Percentiles rank a stretch among this genome's conserved stretches.
These are phyloP conservation scores for Acanthamoeba royreba DNA, from an alignment of 208 protist species.

Conservation along the genomic window DNA sequence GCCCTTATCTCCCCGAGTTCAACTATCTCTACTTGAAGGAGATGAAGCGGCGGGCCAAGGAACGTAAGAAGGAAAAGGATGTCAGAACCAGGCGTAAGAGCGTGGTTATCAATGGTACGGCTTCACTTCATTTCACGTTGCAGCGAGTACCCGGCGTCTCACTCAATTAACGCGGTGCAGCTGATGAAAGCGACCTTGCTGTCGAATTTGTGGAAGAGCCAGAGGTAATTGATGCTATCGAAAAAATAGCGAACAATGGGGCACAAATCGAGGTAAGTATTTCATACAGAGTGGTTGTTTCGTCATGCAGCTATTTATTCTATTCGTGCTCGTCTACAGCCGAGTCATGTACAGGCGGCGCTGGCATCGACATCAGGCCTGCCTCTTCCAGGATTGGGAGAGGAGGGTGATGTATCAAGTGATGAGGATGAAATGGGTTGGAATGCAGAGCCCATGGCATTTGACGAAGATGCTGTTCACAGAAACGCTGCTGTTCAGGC, in stretches of 20 bases:
- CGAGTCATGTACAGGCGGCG: not conserved
- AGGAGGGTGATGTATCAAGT: not conserved
- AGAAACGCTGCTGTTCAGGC: not conserved
- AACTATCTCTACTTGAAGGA: constrained; percentile 47
- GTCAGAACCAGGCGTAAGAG: not conserved
- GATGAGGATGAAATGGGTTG: constrained; percentile 24
- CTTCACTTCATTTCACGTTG: too few relatives aligned
- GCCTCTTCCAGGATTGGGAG: not conserved
- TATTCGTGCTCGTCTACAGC: too few relatives aligned
- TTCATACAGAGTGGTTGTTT: not conserved
- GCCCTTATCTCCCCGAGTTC: constrained; percentile 47
- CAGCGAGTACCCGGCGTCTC: too few relatives aligned
- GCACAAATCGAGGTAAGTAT: not conserved
- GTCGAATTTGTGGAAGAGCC: constrained; percentile 37
- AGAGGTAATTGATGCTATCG: not conserved
- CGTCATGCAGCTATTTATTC: too few relatives aligned
- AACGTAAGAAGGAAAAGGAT: constrained; percentile 16
- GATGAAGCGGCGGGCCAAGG: constrained; percentile 39
- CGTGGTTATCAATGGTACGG: too few relatives aligned
- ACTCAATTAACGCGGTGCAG: not conserved
- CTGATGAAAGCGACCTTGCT: not conserved
- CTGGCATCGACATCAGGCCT: not conserved
- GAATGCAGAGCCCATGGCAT: constrained; percentile 38
- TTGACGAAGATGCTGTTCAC: constrained; percentile 20
- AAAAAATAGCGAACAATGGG: not conserved